A percentile compares a stretch with the other conserved stretches of the same genome.
phyloP scores from a whole-genome alignment of 192 early-diverging fungal species.

The Linnemannia exigua region DNA sequence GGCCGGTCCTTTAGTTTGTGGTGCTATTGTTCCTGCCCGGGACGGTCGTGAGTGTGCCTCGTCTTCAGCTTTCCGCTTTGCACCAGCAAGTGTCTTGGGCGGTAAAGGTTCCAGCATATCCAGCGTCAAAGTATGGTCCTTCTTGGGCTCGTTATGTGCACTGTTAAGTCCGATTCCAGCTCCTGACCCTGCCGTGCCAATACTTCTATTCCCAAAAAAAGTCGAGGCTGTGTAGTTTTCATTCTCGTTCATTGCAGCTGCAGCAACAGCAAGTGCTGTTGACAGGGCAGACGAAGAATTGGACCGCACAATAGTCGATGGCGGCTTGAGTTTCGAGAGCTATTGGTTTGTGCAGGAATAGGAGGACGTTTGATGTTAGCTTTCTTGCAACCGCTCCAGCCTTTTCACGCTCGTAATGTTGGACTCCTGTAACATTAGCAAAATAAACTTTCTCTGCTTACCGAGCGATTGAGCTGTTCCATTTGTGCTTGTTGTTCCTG shows the following conservation, averaged over 20 bases:
- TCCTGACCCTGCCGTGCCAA: not conserved
- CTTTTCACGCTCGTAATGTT: not conserved
- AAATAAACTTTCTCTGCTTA: not conserved
- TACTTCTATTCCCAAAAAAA: not conserved
- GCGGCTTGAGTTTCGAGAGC: conserved; percentile 16
- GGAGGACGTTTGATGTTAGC: not conserved
- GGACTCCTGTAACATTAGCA: not conserved
- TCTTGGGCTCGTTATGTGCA: not conserved
- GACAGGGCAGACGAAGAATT: conserved; percentile 11
- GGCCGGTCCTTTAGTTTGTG: not conserved
- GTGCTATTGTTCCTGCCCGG: not conserved
- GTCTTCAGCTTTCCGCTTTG: conserved; percentile 17
- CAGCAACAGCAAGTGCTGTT: conserved; percentile 8
- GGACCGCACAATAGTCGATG: conserved; percentile 5
- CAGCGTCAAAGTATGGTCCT: conserved; percentile 3
- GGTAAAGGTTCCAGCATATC: conserved; percentile 14
- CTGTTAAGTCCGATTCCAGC: not conserved
- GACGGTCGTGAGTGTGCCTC: not conserved
- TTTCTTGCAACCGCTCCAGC: too few species aligned
- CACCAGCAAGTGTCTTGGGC: not conserved
- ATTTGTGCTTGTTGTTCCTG: not conserved
- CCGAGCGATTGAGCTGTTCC: conserved; percentile 14
- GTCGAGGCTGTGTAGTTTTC: not conserved
- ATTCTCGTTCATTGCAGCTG: not conserved
- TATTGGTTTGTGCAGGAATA: not conserved